Conservation (phyloP, 805 yeast species). For the Hanseniaspora lachancei region DNA sequence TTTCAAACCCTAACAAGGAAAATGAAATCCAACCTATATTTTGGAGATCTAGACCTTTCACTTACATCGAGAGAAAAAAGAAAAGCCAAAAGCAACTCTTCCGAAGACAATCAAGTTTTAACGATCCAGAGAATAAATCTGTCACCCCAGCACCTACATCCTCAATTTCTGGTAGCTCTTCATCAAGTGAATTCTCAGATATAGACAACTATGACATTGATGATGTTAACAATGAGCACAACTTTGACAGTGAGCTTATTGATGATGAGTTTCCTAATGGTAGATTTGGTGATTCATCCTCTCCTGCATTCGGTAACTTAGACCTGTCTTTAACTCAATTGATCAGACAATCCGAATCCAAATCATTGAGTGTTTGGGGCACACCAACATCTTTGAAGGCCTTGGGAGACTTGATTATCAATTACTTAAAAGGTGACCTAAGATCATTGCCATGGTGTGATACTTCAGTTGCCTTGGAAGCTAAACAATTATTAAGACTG, state of each 20-base stretch:
- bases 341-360: slow-evolving; percentile 69
- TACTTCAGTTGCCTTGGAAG: slow-evolving; percentile 70
- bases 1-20: slow-evolving; percentile 45
- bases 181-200: slow-evolving; percentile 7
- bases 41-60: slow-evolving; percentile 87
- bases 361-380: slow-evolving; percentile 82
- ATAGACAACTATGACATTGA: neutral
- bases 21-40: slow-evolving; percentile 80
- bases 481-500: slow-evolving; percentile 44
- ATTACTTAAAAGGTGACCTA: slow-evolving; percentile 60
- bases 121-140: neutral
- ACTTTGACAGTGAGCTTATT: slow-evolving; percentile 17
- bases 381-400: slow-evolving; percentile 50
- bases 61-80: slow-evolving; percentile 77
- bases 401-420: slow-evolving; percentile 47
- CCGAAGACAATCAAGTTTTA: neutral
- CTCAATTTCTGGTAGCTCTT: neutral
- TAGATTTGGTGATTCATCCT: slow-evolving; percentile 94
- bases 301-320: slow-evolving; percentile 91
- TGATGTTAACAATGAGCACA: slow-evolving; percentile 3
- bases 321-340: slow-evolving; percentile 69
- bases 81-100: slow-evolving; percentile 35
- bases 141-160: neutral
- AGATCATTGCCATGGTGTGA: slow-evolving; percentile 89
- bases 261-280: slow-evolving; percentile 97